Base-by-base conservation (phyloP, 1,139 yeast species). In the Magnusiomyces paraingens region DNA sequence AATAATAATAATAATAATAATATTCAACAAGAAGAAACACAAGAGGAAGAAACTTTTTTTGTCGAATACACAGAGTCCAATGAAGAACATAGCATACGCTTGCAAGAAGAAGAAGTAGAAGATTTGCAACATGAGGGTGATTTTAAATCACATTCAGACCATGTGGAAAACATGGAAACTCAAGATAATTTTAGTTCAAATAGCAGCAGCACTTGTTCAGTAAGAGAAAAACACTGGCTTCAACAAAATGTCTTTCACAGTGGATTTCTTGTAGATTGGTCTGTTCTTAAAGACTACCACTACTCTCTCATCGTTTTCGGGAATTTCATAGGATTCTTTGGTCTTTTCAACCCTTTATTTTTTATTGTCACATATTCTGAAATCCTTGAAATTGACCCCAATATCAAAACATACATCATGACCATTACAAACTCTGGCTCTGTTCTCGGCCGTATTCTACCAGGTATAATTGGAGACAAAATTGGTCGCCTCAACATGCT, bases 361-460 rank as follows among this genome's bases (percentile, higher is more conserved):
- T 50, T 38, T 35, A 17, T 50, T 2, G 50, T 53, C 32, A 43
- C 53, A 8, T 50, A 47, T 38, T 49, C 53, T 8, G 15, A 29
- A 11, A 42, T 55, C 64, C 14, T 43, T 5, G n/a, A 5, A 20
- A 43, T 43, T 18, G 17, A 15, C 29, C 59, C 56, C 47, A 57
- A 51, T 50, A 57, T 61, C 45, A 53, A 57, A 39, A 54, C 52
- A 43, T 65, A 66, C 59, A 58, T 64, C 49, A 74, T 80, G 14
- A 73, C 84, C 1, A 72, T 80, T 29, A 72, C 78, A 26, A 76
- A 81, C 52, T 81, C 79, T 2, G 69, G 71, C 62, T 71, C 79
- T 6, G 69, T 76, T 39, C 55, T 79, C 10, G 85, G 84, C 3
- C 68, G 86, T 42, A 70, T 82, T 0, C 17, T 75, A 0, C 77